Percentiles rank a stretch among this genome's conserved stretches.
phyloP scores from a whole-genome alignment of 2,329 filamentous ascomycete species.

The Calonectria ilicicola region DNA sequence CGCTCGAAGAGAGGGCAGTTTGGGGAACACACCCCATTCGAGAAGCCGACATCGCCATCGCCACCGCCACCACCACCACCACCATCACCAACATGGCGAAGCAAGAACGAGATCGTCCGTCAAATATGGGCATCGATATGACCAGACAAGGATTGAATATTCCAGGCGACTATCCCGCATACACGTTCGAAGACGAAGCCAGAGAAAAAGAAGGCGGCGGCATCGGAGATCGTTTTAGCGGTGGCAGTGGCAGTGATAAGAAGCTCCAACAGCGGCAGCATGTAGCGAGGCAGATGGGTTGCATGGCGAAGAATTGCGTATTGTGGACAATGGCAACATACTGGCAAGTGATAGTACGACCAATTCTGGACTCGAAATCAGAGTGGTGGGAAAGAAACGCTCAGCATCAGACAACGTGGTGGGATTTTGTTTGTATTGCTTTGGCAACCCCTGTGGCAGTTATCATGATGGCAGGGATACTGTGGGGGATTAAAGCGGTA shows the following conservation, averaged over 20 bases:
- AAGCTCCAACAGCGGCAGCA: conserved; percentile 23
- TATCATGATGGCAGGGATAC: conserved; percentile 33
- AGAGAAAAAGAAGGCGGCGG: conserved; percentile 35
- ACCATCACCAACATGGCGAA: neutral
- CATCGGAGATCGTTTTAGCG: conserved; percentile 46
- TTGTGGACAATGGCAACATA: conserved; percentile 44
- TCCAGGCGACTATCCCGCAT: conserved; percentile 45
- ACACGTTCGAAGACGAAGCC: conserved; percentile 28
- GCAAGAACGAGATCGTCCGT: neutral
- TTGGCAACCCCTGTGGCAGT: conserved; percentile 45
- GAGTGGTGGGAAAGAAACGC: conserved; percentile 47
- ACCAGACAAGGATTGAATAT: conserved; percentile 28
- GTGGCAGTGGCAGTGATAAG: neutral
- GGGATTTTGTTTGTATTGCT: conserved; percentile 39
- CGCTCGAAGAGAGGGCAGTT: neutral
- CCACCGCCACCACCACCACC: neutral
- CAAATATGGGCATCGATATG: conserved; percentile 7
- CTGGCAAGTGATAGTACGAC: conserved; percentile 52
- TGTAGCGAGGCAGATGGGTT: conserved; percentile 22
- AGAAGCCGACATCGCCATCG: neutral
- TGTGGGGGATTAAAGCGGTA: conserved; percentile 44
- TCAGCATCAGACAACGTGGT: conserved; percentile 36
- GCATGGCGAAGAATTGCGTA: conserved; percentile 12
- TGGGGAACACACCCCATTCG: neutral
- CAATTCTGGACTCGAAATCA: conserved; percentile 54